These are phyloP conservation scores for Boletus reticulatus DNA, from an alignment of 768 basidiomycete species.

Conservation along the genomic window DNA sequence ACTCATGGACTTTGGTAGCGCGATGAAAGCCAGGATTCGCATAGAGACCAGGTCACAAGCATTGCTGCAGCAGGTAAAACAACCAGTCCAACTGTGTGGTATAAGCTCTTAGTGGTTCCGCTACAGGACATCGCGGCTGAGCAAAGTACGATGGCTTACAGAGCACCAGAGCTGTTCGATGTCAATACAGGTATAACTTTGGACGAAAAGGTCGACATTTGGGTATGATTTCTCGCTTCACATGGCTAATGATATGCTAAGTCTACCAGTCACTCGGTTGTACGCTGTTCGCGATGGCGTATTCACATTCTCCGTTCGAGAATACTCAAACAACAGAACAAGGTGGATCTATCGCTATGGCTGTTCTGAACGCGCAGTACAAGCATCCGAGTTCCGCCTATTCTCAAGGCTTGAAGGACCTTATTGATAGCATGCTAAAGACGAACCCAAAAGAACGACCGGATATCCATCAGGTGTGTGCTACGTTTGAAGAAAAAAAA, in stretches of 20 bases:
- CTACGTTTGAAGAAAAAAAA: not conserved
- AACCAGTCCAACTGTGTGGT: not conserved
- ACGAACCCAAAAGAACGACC: conserved; percentile 81
- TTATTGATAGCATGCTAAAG: conserved; percentile 85
- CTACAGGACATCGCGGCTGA: conserved; percentile 89
- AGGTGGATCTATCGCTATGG: conserved; percentile 97
- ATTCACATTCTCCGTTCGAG: conserved; percentile 96
- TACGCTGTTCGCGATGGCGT: conserved; percentile 91
- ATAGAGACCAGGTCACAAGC: conserved; percentile 86
- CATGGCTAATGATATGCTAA: conserved; percentile 5
- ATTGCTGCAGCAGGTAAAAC: conserved; percentile 77
- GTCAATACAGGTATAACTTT: conserved; percentile 86
- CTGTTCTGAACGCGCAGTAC: conserved; percentile 91
- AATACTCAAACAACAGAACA: conserved; percentile 89
- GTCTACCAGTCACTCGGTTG: conserved; percentile 85
- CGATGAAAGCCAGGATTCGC: conserved; percentile 78
- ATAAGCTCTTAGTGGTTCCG: not conserved
- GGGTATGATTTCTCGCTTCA: conserved; percentile 52
- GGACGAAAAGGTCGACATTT: conserved; percentile 96
- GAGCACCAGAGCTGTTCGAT: conserved; percentile 96
- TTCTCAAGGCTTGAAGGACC: conserved; percentile 74
- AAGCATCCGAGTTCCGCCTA: conserved; percentile 86
- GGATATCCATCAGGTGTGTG: conserved; percentile 78
- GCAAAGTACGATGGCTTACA: conserved; percentile 98
- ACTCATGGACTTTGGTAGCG: conserved; percentile 98